Evolutionary conservation across 2,329 filamentous ascomycete species (phyloP).

Genomic region (Aspergillus calidoustus): DNA sequence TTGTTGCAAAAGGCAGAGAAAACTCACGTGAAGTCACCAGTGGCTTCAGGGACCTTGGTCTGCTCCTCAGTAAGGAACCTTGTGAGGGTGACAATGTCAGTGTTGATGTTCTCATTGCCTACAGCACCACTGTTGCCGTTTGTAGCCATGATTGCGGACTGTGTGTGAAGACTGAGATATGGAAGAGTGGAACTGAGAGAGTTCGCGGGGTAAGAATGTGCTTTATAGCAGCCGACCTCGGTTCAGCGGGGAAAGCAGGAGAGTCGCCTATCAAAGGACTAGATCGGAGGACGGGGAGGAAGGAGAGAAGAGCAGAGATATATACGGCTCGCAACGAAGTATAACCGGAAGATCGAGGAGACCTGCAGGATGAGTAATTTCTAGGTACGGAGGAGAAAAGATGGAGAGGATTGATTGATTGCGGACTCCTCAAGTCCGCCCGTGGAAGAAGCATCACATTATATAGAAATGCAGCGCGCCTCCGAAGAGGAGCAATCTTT

Average conservation of each 20-base stretch:
- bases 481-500: conserved; percentile 22
- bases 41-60: conserved; percentile 87
- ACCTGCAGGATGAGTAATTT: conserved; percentile 16
- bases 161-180: not conserved
- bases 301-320: not conserved
- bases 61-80: conserved; percentile 97
- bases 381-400: not conserved
- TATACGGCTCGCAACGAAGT: conserved; percentile 11
- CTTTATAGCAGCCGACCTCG: conserved; percentile 29
- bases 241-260: conserved; percentile 35
- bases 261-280: conserved; percentile 9
- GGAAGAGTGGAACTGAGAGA: conserved; percentile 10
- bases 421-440: conserved; percentile 5
- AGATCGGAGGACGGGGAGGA: not conserved
- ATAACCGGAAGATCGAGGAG: conserved; percentile 1
- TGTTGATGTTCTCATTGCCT: conserved; percentile 82
- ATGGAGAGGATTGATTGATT: conserved; percentile 10
- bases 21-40: conserved; percentile 94
- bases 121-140: conserved; percentile 55
- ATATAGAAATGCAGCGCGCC: conserved; percentile 12
- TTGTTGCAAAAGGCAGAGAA: not conserved
- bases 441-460: conserved; percentile 8
- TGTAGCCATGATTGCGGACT: conserved; percentile 39
- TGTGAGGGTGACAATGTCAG: conserved; percentile 92
- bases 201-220: conserved; percentile 7